Evolutionary conservation across 148 eudicot species (phyloP).

Genomic region (Spergularia marina): DNA sequence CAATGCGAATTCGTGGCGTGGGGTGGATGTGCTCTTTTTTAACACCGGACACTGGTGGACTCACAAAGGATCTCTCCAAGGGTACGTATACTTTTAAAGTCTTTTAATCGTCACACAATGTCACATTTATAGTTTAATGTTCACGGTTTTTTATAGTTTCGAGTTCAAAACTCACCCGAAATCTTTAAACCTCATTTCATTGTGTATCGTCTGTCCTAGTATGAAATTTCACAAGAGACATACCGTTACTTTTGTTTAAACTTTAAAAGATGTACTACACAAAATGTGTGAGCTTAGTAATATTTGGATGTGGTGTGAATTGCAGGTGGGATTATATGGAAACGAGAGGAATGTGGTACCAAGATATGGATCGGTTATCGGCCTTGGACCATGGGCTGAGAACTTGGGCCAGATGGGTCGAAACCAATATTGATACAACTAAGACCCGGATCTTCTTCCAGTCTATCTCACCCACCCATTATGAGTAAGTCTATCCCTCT

Average conservation of each 20-base stretch:
- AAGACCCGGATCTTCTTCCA: conserved; percentile 71
- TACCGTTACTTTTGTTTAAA: not conserved
- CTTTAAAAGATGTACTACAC: too few relatives aligned
- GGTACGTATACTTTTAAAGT: conserved; percentile 32
- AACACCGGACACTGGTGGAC: conserved; percentile 99
- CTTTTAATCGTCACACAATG: not conserved
- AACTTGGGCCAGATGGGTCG: conserved; percentile 94
- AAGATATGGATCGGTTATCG: conserved; percentile 74
- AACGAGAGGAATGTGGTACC: conserved; percentile 51
- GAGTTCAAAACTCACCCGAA: not conserved
- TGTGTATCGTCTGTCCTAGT: too few relatives aligned
- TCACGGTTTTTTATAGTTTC: not conserved
- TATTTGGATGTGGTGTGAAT: not conserved
- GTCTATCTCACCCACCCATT: conserved; percentile 87
- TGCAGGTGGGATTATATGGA: conserved; percentile 94
- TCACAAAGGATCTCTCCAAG: conserved; percentile 84
- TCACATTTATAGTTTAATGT: too few relatives aligned
- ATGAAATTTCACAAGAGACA: too few relatives aligned
- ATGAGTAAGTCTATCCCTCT: conserved; percentile 39
- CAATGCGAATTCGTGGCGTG: conserved; percentile 67
- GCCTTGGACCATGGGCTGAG: conserved; percentile 68
- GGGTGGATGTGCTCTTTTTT: conserved; percentile 71
- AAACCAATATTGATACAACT: conserved; percentile 46
- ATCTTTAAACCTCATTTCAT: too few relatives aligned
- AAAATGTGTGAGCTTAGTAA: not conserved